Percentiles rank a stretch among this genome's conserved stretches.
These are phyloP conservation scores for Trichoderma reesei DNA, from an alignment of 495 filamentous ascomycete genomes.

Conservation along the genomic window DNA sequence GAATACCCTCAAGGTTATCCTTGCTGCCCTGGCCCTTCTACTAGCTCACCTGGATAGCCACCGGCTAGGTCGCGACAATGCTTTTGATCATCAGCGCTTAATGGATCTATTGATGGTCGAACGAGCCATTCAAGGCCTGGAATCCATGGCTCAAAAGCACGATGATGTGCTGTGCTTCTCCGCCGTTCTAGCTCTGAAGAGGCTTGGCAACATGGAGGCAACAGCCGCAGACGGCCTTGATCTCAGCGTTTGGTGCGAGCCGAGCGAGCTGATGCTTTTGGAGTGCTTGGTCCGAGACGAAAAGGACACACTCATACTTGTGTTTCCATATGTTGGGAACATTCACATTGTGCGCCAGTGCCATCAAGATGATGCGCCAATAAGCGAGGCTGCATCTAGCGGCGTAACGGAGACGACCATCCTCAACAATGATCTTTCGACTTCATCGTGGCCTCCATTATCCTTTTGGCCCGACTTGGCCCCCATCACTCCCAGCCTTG, in stretches of 20 bases:
- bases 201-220: background rate
- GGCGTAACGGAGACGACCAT: background rate
- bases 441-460: background rate
- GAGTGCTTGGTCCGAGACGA: background rate
- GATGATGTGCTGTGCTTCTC: background rate
- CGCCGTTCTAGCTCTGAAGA: background rate
- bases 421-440: background rate
- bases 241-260: background rate
- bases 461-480: background rate
- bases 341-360: background rate
- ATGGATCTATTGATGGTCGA: constrained; percentile 9
- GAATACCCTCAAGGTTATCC: background rate
- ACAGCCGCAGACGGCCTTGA: background rate
- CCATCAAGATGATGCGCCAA: background rate
- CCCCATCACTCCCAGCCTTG: background rate
- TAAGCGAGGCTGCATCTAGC: too few relatives aligned
- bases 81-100: constrained; percentile 20
- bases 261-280: background rate
- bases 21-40: constrained; percentile 3
- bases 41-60: constrained; percentile 16
- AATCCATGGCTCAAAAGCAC: background rate
- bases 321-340: background rate
- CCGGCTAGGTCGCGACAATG: constrained; percentile 12
- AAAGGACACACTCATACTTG: background rate
- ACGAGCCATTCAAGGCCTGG: constrained; percentile 15